Evolutionary conservation across 805 yeast species (phyloP).

Genomic region (Diddensiella transvaalensis): DNA sequence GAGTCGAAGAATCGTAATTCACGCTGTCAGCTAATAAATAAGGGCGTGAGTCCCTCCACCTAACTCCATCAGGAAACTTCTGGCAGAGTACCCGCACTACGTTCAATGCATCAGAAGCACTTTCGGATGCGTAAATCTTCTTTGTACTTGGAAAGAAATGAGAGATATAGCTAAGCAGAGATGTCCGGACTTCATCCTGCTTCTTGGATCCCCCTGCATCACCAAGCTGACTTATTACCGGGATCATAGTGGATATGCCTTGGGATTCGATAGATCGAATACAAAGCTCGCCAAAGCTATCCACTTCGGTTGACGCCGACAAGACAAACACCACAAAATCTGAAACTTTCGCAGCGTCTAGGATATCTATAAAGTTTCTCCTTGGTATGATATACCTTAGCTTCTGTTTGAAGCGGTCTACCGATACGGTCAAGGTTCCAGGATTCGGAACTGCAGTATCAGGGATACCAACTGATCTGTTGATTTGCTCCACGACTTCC

Average conservation of each 20-base stretch:
- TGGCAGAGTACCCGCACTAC: constrained; percentile 77
- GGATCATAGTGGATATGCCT: constrained; percentile 73
- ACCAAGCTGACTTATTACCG: constrained; percentile 17
- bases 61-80: constrained; percentile 75
- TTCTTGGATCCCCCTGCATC: constrained; percentile 66
- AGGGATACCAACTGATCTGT: constrained; percentile 23
- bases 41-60: constrained; percentile 93
- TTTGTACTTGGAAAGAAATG: constrained; percentile 83
- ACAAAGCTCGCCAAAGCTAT: constrained; percentile 81
- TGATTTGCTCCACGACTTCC: constrained; percentile 27
- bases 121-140: constrained; percentile 68
- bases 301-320: constrained; percentile 83
- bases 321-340: constrained; percentile 89
- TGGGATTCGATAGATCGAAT: constrained; percentile 86
- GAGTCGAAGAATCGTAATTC: constrained; percentile 36
- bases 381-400: constrained; percentile 63
- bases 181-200: constrained; percentile 64
- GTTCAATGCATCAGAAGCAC: constrained; percentile 63
- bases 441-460: constrained; percentile 17
- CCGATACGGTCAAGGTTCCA: constrained; percentile 24
- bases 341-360: constrained; percentile 85
- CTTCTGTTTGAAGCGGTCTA: constrained; percentile 69
- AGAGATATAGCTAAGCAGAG: constrained; percentile 59
- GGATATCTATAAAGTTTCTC: constrained; percentile 58
- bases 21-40: constrained; percentile 74